Percentiles rank a stretch among this genome's conserved stretches.
Conservation (phyloP, 2,329 filamentous ascomycete species). For the Fusarium vanettenii region DNA sequence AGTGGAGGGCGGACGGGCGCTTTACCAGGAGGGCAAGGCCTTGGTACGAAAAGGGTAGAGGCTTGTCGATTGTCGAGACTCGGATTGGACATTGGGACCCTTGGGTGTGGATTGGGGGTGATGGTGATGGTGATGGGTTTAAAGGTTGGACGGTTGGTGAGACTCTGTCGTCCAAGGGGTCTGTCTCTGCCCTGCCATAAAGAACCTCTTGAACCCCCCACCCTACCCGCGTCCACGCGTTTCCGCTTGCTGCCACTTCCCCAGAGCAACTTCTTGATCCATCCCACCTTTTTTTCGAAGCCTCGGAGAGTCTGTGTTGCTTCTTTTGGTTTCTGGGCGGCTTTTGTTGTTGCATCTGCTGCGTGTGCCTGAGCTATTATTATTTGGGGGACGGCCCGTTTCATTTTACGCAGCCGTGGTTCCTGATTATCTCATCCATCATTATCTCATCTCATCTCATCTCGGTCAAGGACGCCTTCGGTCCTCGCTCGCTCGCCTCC, state of each 20-base stretch:
- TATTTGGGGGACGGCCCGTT: slow-evolving; percentile 17
- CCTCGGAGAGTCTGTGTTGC: slow-evolving; percentile 12
- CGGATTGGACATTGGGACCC: slow-evolving; percentile 13
- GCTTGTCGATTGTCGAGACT: slow-evolving; percentile 12
- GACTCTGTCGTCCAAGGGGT: slow-evolving; percentile 10
- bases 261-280: slow-evolving; percentile 30
- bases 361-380: slow-evolving; percentile 20
- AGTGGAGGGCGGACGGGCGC: slow-evolving; percentile 36
- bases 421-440: slow-evolving; percentile 30
- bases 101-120: slow-evolving; percentile 22
- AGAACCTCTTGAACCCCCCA: slow-evolving; percentile 37
- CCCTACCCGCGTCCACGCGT: slow-evolving; percentile 33
- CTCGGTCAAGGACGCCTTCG: slow-evolving; percentile 6
- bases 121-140: slow-evolving; percentile 13
- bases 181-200: slow-evolving; percentile 23
- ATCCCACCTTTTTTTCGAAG: slow-evolving; percentile 29
- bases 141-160: slow-evolving; percentile 5
- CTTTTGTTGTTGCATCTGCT: slow-evolving; percentile 19
- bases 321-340: slow-evolving; percentile 19
- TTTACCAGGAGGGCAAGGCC: slow-evolving; percentile 33
- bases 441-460: neutral
- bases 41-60: slow-evolving; percentile 36
- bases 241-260: slow-evolving; percentile 24
- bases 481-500: neutral
- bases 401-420: slow-evolving; percentile 13